Conservation (phyloP, 73 alveolate genomes). For the Paramecium primaurelia region DNA sequence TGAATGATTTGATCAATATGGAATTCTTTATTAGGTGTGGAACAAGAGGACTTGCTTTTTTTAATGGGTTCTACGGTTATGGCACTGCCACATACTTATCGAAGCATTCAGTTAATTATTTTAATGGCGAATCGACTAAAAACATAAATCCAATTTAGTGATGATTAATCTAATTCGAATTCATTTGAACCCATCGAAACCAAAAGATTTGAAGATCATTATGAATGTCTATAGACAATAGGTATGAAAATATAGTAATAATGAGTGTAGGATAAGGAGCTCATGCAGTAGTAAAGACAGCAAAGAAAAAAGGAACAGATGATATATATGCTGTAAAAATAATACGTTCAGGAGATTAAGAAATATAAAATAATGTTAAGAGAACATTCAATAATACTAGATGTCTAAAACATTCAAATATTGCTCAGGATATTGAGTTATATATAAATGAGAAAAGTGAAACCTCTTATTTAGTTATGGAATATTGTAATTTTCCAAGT, state of each 20-base stretch:
- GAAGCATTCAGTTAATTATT: slow-evolving; percentile 4
- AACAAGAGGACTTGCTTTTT: background rate
- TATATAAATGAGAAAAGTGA: slow-evolving; percentile 39
- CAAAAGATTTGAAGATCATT: background rate
- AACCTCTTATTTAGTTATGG: slow-evolving; percentile 55
- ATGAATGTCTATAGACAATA: background rate
- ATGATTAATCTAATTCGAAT: background rate
- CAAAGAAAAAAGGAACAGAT: slow-evolving; percentile 16
- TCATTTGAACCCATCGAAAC: background rate
- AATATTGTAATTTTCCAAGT: slow-evolving; percentile 38
- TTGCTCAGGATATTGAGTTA: background rate
- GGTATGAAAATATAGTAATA: background rate
- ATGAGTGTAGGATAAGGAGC: slow-evolving; percentile 21
- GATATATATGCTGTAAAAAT: slow-evolving; percentile 50
- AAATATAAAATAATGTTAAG: slow-evolving; percentile 15
- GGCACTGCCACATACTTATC: background rate
- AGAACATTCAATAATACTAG: slow-evolving; percentile 41
- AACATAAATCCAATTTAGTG: background rate
- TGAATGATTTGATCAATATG: background rate
- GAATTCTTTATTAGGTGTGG: slow-evolving; percentile 15
- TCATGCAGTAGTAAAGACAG: slow-evolving; percentile 40
- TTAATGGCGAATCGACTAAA: background rate
- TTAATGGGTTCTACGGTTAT: background rate
- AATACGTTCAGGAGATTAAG: slow-evolving; percentile 42
- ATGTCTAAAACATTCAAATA: slow-evolving; percentile 10